Percentiles rank a stretch among this genome's conserved stretches.
These are phyloP conservation scores for Xanthoconium stramineum DNA, from an alignment of 768 basidiomycete genomes.

Conservation along the genomic window DNA sequence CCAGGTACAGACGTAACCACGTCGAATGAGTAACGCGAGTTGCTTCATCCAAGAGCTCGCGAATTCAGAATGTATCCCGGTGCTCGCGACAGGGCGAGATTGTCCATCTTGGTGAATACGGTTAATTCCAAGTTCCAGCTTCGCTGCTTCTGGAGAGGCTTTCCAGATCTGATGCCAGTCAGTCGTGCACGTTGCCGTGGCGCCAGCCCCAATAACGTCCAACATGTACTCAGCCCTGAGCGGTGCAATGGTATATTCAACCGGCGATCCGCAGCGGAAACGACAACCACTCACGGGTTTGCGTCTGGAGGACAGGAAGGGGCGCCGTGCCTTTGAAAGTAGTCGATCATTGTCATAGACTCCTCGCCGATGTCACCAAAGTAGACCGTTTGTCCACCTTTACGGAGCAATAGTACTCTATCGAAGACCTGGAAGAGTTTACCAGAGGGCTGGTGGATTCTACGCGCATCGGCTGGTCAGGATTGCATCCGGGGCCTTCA, in stretches of 20 bases:
- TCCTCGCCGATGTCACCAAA: slow-evolving; percentile 45
- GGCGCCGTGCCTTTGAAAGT: slow-evolving; percentile 26
- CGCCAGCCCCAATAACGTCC: slow-evolving; percentile 56
- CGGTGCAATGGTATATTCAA: neutral
- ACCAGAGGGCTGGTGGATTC: neutral
- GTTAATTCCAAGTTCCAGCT: slow-evolving; percentile 41
- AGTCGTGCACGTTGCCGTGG: slow-evolving; percentile 38
- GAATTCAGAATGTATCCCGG: slow-evolving; percentile 29
- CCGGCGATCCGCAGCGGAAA: no score
- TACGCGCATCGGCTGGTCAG: neutral
- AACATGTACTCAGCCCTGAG: slow-evolving; percentile 47
- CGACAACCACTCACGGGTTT: slow-evolving; percentile 20
- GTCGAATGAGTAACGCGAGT: slow-evolving; percentile 11
- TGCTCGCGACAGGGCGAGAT: slow-evolving; percentile 18
- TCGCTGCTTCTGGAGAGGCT: slow-evolving; percentile 30
- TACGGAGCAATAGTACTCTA: slow-evolving; percentile 45
- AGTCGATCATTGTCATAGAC: slow-evolving; percentile 21
- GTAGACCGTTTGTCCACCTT: slow-evolving; percentile 65
- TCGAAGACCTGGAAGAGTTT: slow-evolving; percentile 52
- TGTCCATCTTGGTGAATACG: slow-evolving; percentile 39
- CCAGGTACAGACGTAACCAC: slow-evolving; percentile 34
- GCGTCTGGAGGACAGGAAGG: slow-evolving; percentile 14
- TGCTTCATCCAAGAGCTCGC: slow-evolving; percentile 41
- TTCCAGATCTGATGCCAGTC: slow-evolving; percentile 50
- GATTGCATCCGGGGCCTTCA: neutral